Base-by-base conservation (phyloP, 192 early-diverging fungal genomes). In the Radiomyces spectabilis region DNA sequence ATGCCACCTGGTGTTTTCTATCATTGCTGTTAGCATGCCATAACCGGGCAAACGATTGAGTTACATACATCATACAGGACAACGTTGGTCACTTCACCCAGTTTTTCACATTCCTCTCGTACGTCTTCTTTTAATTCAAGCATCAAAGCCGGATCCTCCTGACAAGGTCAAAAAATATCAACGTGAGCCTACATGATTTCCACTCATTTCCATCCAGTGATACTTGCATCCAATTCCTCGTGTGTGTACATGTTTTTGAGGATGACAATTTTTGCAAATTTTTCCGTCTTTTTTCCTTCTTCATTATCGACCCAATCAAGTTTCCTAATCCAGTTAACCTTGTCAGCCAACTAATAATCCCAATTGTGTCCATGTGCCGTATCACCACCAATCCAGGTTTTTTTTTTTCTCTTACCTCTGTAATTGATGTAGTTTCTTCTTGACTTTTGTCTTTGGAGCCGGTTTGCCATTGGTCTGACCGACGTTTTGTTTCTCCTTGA, bases 101-200 rank as follows among this genome's bases (percentile, higher is more conserved):
- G 59, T 50, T 88, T 91, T 57, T 95, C 93, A 61, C 93, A 94
- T 54, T 99, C 96, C 19, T 78, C 74, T 3, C 96, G 82, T 12
- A 99, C 85, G 60, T 99, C 96, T 35, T 95, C 86, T 41, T 94
- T 89, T 51, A 99, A 70, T 34, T 99, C 96, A 16, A 99, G 66
- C 29, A 98, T 52, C 39, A 96, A 56, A 0, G 87, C 81, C 5
- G 92, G 88, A 58, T 96, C 91, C 15, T 84, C 81, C 84, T 88
- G 48, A 2, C 31, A 45, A 37, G 4, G 18, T 57, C 39, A 57
- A 16, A 57, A 43, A 37, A 31, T 0, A 47, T 12, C 16, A 39
- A 1, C 10, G 8, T n/a, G n/a, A n/a, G n/a, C n/a, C n/a, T n/a
- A n/a, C n/a, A n/a, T n/a, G n/a, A n/a, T n/a, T n/a, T n/a, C n/a